phyloP scores from a whole-genome alignment of 352 stramenopile species.

The Globisporangium canariense region DNA sequence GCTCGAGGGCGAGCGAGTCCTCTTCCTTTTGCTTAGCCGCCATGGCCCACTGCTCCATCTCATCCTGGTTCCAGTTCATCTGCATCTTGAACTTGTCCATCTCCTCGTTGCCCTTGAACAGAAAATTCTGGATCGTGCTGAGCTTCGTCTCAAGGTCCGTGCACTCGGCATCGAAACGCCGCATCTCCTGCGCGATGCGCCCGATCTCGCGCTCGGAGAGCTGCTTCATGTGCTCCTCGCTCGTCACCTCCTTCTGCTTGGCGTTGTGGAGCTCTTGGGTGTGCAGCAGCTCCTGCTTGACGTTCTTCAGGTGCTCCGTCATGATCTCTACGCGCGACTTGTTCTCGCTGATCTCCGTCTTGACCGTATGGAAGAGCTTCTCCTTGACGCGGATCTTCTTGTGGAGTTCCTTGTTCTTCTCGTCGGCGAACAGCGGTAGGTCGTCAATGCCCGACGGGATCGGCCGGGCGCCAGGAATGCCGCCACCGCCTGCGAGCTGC shows the following conservation, averaged over 20 bases:
- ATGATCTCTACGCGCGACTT: constrained; percentile 92
- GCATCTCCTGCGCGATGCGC: constrained; percentile 71
- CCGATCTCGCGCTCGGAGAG: constrained; percentile 90
- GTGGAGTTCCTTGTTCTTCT: constrained; percentile 84
- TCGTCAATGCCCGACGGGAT: constrained; percentile 83
- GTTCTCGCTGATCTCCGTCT: constrained; percentile 75
- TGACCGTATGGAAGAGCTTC: constrained; percentile 55
- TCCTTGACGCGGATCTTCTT: constrained; percentile 79
- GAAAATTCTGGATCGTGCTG: constrained; percentile 85
- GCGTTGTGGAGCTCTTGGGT: constrained; percentile 91
- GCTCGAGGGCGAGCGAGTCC: constrained; percentile 91
- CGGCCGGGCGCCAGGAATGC: constrained; percentile 19
- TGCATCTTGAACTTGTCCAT: constrained; percentile 96
- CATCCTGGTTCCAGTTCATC: constrained; percentile 98
- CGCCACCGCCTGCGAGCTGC: background rate
- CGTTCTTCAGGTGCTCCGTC: constrained; percentile 95
- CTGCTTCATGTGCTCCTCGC: constrained; percentile 92
- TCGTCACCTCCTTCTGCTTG: constrained; percentile 91
- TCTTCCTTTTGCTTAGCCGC: constrained; percentile 96
- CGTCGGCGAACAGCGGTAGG: constrained; percentile 85
- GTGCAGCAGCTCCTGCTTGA: constrained; percentile 94
- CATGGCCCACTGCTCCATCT: constrained; percentile 96
- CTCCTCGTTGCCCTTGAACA: constrained; percentile 92
- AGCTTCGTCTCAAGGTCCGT: constrained; percentile 83
- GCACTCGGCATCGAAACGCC: constrained; percentile 68